Base-by-base conservation (phyloP, 148 eudicot species). In the Tetragonia tetragonoides region DNA sequence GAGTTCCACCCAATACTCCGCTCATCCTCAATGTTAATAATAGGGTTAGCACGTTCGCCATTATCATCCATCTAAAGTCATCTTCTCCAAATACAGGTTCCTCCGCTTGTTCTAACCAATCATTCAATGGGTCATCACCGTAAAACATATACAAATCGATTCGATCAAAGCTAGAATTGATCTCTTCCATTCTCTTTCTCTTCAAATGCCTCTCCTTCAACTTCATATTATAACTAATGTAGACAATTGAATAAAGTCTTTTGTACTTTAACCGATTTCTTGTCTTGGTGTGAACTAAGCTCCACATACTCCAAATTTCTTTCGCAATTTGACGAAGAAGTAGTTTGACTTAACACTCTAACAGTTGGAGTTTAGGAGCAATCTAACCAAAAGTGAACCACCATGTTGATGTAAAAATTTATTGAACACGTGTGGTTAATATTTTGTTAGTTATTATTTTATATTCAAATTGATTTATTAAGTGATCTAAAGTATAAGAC, bases 231-330 rank as follows among this genome's bases (percentile, higher is more conserved):
- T 77, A 77, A 1, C 66, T 21, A 37, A 68, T 7, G 5, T 77
- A 69, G 3, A 77, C 68, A 44, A 69, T 77, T 37, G 21, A 7
- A 8, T 68, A 57, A 6, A 77, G 67, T 21, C 37, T 68, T 24
- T 68, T 68, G 16, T 77, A 68, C 14, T 77, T 77, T 24, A 77
- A 68, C 14, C 74, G 67, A 21, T 77, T 77, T 56, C 54, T 49
- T 0, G 64, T 66, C 53, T 66, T 76, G 4, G 64, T 76, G 42
- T 76, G 78, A 20, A 66, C 78, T 1, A 76, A 7, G 37, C 72
- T 76, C 49, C 64, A 76, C 72, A 76, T 76, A 42, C 78, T 76
- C 78, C 64, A n/a, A 76, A 7, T 76, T 76, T 53, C 72, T 37
- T 34, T 76, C 78, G 51, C 78, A 76, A 53, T 76, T 66, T 40